Percentiles rank a stretch among this genome's conserved stretches.
Evolutionary conservation across 345 rosid genomes (phyloP).

Genomic region (Ricinus communis): DNA sequence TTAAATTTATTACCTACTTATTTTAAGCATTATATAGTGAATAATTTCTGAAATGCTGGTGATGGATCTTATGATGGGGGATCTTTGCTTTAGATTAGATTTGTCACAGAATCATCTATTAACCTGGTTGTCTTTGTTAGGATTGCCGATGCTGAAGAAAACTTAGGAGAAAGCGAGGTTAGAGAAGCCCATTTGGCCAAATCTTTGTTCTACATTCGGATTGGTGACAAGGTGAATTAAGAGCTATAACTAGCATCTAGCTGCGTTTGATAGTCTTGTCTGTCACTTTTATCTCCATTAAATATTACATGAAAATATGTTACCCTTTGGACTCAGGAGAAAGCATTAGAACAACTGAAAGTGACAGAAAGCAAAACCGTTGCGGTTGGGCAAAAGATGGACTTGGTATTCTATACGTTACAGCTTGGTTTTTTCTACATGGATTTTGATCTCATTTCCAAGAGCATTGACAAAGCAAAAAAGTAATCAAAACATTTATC

Average conservation of each 20-base stretch:
- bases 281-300: constrained; percentile 11
- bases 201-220: constrained; percentile 77
- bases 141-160: constrained; percentile 98
- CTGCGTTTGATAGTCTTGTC: constrained; percentile 5
- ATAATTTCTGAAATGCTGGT: neutral
- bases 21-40: neutral
- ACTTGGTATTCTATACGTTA: constrained; percentile 80
- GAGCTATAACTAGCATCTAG: neutral
- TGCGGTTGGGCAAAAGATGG: constrained; percentile 99
- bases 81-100: too few relatives aligned
- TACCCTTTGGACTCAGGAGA: constrained; percentile 51
- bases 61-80: neutral
- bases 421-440: constrained; percentile 88
- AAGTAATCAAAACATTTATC: constrained; percentile 45
- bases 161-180: constrained; percentile 97
- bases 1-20: neutral
- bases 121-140: constrained; percentile 37
- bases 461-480: constrained; percentile 97
- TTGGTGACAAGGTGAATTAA: constrained; percentile 77
- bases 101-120: neutral
- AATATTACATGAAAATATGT: constrained; percentile 12
- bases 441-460: constrained; percentile 93
- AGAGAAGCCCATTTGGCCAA: constrained; percentile 98
- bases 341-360: constrained; percentile 92
- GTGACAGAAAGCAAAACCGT: constrained; percentile 95